These are phyloP conservation scores for Yarrowia galli DNA, from an alignment of 1,139 yeast species.

Conservation along the genomic window DNA sequence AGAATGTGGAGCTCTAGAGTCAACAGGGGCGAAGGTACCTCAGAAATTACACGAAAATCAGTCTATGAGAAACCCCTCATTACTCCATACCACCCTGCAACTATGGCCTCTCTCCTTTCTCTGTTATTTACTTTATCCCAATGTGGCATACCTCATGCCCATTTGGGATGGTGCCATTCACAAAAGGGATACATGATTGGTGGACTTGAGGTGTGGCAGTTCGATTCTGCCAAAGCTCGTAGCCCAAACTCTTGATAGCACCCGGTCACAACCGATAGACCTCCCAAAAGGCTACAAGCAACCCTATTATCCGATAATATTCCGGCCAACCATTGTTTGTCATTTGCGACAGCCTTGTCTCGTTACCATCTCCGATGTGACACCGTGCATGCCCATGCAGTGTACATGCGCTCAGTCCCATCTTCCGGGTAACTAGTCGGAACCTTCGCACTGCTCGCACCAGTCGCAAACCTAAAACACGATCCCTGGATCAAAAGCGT, in stretches of 20 bases:
- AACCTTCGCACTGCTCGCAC: constrained; percentile 37
- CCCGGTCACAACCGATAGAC: background rate
- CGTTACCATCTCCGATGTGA: constrained; percentile 15
- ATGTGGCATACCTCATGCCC: constrained; percentile 33
- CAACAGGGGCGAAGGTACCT: background rate
- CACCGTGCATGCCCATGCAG: constrained; percentile 13
- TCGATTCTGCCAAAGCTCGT: constrained; percentile 7
- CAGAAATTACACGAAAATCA: background rate
- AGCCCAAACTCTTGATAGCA: background rate
- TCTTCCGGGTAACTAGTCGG: constrained; percentile 36
- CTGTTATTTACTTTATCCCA: constrained; percentile 17
- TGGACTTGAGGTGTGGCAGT: constrained; percentile 12
- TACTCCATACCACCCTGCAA: background rate
- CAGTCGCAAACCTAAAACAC: constrained; percentile 36
- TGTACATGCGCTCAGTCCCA: background rate
- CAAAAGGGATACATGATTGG: constrained; percentile 27
- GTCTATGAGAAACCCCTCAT: background rate
- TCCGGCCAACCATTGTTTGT: background rate
- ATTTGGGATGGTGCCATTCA: constrained; percentile 29
- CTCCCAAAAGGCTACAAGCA: background rate
- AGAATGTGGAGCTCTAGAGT: background rate
- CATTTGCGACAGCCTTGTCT: constrained; percentile 10
- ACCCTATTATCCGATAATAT: constrained; percentile 13
- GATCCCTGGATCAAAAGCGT: constrained; percentile 36
- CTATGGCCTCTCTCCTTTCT: background rate